A percentile compares a stretch with the other conserved stretches of the same genome.
These are phyloP conservation scores for Mallotus nudiflorus DNA, from an alignment of 345 rosid species.

Conservation along the genomic window DNA sequence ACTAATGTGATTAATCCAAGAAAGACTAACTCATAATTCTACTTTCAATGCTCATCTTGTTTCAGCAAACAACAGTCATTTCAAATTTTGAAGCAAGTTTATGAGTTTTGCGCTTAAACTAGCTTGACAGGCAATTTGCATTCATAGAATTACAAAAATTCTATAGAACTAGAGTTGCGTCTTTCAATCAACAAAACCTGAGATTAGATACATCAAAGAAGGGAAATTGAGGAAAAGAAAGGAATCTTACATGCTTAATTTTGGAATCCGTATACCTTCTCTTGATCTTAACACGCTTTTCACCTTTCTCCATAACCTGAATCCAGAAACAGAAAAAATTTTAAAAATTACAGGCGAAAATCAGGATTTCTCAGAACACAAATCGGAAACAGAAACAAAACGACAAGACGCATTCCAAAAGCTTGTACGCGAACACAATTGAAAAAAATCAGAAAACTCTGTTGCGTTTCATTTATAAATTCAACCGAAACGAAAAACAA, in stretches of 20 bases:
- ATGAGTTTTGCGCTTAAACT: background rate
- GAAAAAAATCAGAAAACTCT: too few species aligned
- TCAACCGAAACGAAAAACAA: background rate
- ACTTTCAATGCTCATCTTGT: too few species aligned
- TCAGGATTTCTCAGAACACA: too few species aligned
- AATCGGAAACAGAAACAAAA: background rate
- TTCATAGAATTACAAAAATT: background rate
- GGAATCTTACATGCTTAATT: constrained; percentile 20
- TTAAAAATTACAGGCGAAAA: too few species aligned
- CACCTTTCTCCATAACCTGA: constrained; percentile 13
- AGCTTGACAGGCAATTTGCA: constrained; percentile 2
- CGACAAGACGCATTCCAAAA: too few species aligned
- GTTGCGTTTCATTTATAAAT: background rate
- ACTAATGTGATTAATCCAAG: too few species aligned
- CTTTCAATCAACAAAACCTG: background rate
- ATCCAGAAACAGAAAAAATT: background rate
- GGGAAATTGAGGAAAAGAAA: background rate
- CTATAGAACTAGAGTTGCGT: background rate
- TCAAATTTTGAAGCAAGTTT: background rate
- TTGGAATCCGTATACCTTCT: constrained; percentile 26
- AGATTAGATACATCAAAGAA: background rate
- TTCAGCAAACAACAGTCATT: too few species aligned
- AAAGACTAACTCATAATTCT: too few species aligned
- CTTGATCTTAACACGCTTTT: constrained; percentile 25
- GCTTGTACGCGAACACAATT: background rate